These are phyloP conservation scores for Guadua angustifolia DNA, from an alignment of 176 grass and related monocot genomes.

Conservation along the genomic window DNA sequence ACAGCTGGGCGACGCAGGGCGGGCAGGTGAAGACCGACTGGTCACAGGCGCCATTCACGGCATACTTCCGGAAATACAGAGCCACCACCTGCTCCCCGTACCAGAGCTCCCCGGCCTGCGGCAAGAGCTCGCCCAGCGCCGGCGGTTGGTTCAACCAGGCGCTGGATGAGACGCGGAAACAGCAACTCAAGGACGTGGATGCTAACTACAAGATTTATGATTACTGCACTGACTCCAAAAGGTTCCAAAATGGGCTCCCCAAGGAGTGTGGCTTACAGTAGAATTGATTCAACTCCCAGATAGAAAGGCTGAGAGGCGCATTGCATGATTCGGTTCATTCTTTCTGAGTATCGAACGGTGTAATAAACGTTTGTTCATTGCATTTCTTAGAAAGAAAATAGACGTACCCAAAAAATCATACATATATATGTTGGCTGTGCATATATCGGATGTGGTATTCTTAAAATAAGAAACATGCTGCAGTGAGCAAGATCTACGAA, in stretches of 20 bases:
- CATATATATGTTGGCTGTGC: not conserved
- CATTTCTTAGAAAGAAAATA: constrained; percentile 14
- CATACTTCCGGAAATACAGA: constrained; percentile 67
- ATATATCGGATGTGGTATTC: not conserved
- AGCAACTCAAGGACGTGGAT: constrained; percentile 50
- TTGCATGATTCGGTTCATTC: constrained; percentile 42
- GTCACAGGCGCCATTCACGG: constrained; percentile 60
- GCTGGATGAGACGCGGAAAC: constrained; percentile 33
- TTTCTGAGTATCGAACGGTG: constrained; percentile 39
- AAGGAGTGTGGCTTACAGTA: constrained; percentile 49
- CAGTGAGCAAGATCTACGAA: not conserved
- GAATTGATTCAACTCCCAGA: constrained; percentile 34
- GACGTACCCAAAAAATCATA: not conserved
- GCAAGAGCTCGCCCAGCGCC: constrained; percentile 1
- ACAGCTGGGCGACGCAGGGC: constrained; percentile 72
- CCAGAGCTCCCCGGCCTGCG: constrained; percentile 28
- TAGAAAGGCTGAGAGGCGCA: constrained; percentile 31
- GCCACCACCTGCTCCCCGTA: constrained; percentile 32
- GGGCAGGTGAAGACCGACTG: constrained; percentile 69
- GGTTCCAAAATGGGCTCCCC: constrained; percentile 41
- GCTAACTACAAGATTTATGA: constrained; percentile 62
- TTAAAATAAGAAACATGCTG: not conserved
- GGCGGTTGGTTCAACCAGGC: constrained; percentile 45
- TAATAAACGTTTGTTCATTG: constrained; percentile 11
- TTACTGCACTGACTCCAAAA: constrained; percentile 60